These are phyloP conservation scores for Monilinia vaccinii-corymbosi DNA, from an alignment of 2,329 filamentous ascomycete genomes.

Conservation along the genomic window DNA sequence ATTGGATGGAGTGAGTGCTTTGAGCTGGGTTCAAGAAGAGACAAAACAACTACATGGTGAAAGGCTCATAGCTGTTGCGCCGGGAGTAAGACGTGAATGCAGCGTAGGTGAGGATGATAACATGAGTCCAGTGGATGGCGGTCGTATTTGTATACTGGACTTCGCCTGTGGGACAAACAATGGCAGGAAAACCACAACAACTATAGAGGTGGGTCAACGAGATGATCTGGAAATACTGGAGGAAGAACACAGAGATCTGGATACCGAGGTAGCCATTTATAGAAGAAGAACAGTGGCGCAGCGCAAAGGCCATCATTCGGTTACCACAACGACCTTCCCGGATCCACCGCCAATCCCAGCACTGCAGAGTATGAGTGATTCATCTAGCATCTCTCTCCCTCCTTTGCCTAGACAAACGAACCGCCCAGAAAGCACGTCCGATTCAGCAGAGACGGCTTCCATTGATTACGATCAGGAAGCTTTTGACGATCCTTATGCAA, in stretches of 20 bases:
- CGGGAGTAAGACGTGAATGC: conserved; percentile 52
- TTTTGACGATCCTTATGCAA: conserved; percentile 63
- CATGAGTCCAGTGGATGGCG: conserved; percentile 69
- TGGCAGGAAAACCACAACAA: conserved; percentile 48
- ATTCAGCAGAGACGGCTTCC: conserved; percentile 21
- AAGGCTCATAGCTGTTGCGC: conserved; percentile 61
- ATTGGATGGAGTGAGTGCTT: conserved; percentile 55
- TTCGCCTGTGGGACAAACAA: conserved; percentile 56
- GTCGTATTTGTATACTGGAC: conserved; percentile 62
- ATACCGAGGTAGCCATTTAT: conserved; percentile 70
- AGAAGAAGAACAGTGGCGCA: conserved; percentile 64
- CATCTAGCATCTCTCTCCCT: conserved; percentile 14
- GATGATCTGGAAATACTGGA: conserved; percentile 59
- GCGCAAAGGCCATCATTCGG: conserved; percentile 40
- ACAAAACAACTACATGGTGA: conserved; percentile 41
- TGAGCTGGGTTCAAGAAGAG: conserved; percentile 61
- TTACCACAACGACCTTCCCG: conserved; percentile 32
- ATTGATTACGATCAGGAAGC: conserved; percentile 37
- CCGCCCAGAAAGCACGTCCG: conserved; percentile 14
- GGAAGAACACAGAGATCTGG: conserved; percentile 66
- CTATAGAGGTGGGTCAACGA: conserved; percentile 62
- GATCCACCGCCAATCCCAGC: conserved; percentile 22
- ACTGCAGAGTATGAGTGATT: conserved; percentile 15
- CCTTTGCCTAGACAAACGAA: conserved; percentile 15
- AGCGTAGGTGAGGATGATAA: conserved; percentile 57